Evolutionary conservation across 495 filamentous ascomycete genomes (phyloP).

Genomic region (Parachaetomium inaequale): DNA sequence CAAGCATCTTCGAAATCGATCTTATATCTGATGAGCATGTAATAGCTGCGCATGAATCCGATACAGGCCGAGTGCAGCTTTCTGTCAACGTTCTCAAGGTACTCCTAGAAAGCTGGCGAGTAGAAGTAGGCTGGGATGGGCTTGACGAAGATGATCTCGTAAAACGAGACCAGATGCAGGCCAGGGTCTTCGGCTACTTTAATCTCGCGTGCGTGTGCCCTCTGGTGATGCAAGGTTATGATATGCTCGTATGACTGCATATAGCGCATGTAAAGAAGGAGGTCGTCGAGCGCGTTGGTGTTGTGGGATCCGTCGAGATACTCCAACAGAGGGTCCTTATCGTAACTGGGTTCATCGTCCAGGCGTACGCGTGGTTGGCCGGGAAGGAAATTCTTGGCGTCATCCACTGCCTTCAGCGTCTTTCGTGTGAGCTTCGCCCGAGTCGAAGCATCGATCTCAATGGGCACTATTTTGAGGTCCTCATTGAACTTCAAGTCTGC

Average conservation of each 20-base stretch:
- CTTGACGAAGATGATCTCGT: constrained; percentile 52
- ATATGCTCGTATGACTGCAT: constrained; percentile 31
- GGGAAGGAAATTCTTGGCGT: constrained; percentile 24
- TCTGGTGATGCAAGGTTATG: constrained; percentile 29
- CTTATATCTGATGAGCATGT: constrained; percentile 36
- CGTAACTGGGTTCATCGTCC: neutral
- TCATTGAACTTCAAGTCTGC: constrained; percentile 11
- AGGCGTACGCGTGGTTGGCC: constrained; percentile 30
- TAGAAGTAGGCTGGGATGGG: constrained; percentile 53
- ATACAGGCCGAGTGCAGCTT: constrained; percentile 24
- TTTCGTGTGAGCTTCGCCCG: neutral
- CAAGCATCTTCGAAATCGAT: constrained; percentile 35
- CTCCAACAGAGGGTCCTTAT: constrained; percentile 4
- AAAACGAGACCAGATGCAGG: constrained; percentile 56
- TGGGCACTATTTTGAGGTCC: constrained; percentile 14
- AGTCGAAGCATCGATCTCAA: neutral
- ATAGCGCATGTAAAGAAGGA: constrained; percentile 30
- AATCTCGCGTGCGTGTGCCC: constrained; percentile 24
- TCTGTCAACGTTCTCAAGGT: constrained; percentile 19
- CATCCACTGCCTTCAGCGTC: constrained; percentile 10
- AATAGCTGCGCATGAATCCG: constrained; percentile 38
- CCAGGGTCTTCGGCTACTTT: constrained; percentile 41
- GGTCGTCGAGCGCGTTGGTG: constrained; percentile 19
- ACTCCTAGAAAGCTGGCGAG: constrained; percentile 45
- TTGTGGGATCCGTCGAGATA: constrained; percentile 20